Conservation (phyloP, 495 filamentous ascomycete genomes). For the Aspergillus biplanus region DNA sequence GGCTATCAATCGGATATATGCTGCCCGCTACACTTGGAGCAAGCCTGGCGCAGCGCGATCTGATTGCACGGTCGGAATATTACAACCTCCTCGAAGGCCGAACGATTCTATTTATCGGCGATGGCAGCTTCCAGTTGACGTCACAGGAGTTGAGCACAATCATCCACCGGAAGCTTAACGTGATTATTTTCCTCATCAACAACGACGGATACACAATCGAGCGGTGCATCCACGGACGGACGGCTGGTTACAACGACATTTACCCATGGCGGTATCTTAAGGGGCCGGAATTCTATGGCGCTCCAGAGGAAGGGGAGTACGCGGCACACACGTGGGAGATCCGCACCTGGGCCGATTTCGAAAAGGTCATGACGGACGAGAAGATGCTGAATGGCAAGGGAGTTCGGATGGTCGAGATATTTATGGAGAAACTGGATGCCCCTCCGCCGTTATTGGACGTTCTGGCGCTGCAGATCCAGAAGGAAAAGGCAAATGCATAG, state of each 20-base stretch:
- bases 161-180: conserved; percentile 63
- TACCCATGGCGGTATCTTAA: conserved; percentile 60
- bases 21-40: conserved; percentile 46
- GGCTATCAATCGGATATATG: conserved; percentile 49
- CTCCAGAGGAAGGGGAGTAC: conserved; percentile 21
- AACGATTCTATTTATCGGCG: conserved; percentile 73
- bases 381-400: conserved; percentile 35
- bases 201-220: conserved; percentile 77
- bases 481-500: conserved; percentile 16
- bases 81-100: conserved; percentile 26
- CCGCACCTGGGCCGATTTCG: conserved; percentile 25
- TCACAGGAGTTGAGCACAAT: conserved; percentile 77
- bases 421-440: conserved; percentile 36
- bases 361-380: conserved; percentile 25
- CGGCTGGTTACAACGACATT: conserved; percentile 74
- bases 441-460: conserved; percentile 24
- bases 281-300: conserved; percentile 39
- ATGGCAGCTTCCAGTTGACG: conserved; percentile 80
- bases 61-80: conserved; percentile 14
- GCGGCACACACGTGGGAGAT: conserved; percentile 21
- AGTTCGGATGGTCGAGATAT: conserved; percentile 40
- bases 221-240: conserved; percentile 68
- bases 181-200: conserved; percentile 75
- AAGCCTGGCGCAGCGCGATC: conserved; percentile 42
- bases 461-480: conserved; percentile 15